phyloP scores from a whole-genome alignment of 2,329 filamentous ascomycete genomes.

The Apiospora marii region DNA sequence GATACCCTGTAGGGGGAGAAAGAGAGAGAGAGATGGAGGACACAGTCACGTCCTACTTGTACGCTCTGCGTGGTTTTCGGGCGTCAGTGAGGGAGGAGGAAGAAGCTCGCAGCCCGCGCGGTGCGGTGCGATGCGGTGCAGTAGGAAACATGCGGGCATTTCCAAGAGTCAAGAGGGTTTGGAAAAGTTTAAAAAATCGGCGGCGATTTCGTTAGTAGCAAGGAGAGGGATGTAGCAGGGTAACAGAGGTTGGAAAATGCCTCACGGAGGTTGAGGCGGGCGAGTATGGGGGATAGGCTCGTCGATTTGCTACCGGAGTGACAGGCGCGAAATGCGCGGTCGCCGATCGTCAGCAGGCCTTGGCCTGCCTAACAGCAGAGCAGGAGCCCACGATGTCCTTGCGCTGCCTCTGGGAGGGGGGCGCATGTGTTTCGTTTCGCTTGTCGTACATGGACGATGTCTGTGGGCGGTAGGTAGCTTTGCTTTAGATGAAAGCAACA shows the following conservation, averaged over 20 bases:
- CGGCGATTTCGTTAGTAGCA: not conserved
- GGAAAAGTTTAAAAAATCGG: not conserved
- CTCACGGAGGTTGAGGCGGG: not conserved
- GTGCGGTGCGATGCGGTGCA: not conserved
- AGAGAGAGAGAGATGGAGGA: too few relatives aligned
- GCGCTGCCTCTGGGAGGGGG: not conserved
- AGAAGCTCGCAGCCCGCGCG: not conserved
- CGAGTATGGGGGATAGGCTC: not conserved
- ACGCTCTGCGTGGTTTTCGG: not conserved
- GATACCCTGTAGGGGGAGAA: not conserved
- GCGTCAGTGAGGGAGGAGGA: not conserved
- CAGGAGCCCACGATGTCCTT: not conserved
- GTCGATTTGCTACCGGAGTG: constrained; percentile 6
- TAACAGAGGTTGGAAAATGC: constrained; percentile 1
- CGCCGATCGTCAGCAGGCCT: constrained; percentile 3
- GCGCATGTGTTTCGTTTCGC: constrained; percentile 1
- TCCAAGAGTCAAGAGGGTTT: not conserved
- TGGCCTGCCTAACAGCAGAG: not conserved
- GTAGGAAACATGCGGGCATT: not conserved
- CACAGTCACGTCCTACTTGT: not conserved
- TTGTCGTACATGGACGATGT: not conserved
- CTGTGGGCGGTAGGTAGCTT: not conserved
- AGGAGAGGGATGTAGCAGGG: not conserved
- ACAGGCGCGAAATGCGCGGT: not conserved
- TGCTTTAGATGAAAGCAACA: not conserved